These are phyloP conservation scores for Oxytropis ochrocephala DNA, from an alignment of 306 rosid genomes.

Conservation along the genomic window DNA sequence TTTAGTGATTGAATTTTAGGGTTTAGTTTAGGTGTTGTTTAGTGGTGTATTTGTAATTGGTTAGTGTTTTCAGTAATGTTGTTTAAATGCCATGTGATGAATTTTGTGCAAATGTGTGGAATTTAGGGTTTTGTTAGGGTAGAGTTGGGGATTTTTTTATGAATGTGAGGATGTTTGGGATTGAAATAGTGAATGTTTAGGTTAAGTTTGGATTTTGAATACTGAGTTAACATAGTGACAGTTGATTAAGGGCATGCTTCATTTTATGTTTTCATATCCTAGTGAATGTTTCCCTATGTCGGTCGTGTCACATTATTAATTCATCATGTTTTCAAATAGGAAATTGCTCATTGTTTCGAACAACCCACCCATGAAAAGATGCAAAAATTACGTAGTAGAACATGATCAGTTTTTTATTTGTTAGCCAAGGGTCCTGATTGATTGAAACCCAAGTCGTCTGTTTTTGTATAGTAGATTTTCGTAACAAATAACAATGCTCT, in stretches of 20 bases:
- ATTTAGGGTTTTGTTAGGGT: conserved; percentile 9
- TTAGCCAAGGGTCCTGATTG: too few relatives aligned
- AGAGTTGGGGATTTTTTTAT: background rate
- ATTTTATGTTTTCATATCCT: background rate
- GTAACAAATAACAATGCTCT: background rate
- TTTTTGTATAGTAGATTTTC: too few relatives aligned
- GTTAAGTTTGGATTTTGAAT: background rate
- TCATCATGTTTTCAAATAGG: too few relatives aligned
- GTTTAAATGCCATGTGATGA: background rate
- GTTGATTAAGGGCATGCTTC: background rate
- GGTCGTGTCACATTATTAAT: too few relatives aligned
- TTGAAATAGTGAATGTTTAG: conserved; percentile 1
- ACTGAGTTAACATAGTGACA: background rate
- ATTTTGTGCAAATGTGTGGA: background rate
- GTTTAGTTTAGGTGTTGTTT: background rate
- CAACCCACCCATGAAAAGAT: too few relatives aligned
- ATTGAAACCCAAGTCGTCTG: too few relatives aligned
- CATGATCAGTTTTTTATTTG: too few relatives aligned
- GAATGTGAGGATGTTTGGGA: background rate
- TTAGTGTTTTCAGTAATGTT: background rate
- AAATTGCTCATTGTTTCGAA: too few relatives aligned
- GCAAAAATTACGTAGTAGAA: too few relatives aligned
- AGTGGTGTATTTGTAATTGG: background rate
- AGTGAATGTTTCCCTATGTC: background rate
- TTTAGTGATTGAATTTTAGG: conserved; percentile 9